Percentiles rank a stretch among this genome's conserved stretches.
These are phyloP conservation scores for Tolypocladium ophioglossoides DNA, from an alignment of 2,329 filamentous ascomycete species.

Conservation along the genomic window DNA sequence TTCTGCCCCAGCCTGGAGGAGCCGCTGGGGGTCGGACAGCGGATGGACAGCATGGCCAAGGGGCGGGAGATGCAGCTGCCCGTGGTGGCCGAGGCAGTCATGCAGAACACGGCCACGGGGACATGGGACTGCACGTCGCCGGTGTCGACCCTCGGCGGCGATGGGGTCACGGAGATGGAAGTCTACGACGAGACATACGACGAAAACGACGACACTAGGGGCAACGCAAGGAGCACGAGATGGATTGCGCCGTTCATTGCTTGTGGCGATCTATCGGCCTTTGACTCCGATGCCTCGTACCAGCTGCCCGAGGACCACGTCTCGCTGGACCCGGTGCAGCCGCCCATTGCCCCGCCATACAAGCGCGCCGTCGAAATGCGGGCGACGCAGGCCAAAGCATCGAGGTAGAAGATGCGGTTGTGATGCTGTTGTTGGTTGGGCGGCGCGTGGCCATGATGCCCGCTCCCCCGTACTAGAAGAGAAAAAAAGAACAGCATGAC, in stretches of 20 bases:
- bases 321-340: slow-evolving; percentile 84
- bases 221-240: slow-evolving; percentile 32
- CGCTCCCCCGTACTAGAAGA: background rate
- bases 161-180: slow-evolving; percentile 35
- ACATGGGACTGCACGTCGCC: slow-evolving; percentile 28
- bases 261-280: slow-evolving; percentile 91
- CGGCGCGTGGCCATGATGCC: background rate
- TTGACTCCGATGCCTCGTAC: slow-evolving; percentile 93
- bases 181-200: slow-evolving; percentile 32
- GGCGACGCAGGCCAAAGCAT: slow-evolving; percentile 20
- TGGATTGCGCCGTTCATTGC: slow-evolving; percentile 96
- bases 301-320: slow-evolving; percentile 76
- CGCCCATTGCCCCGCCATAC: slow-evolving; percentile 91
- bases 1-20: slow-evolving; percentile 68
- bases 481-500: background rate
- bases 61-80: slow-evolving; percentile 29
- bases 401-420: slow-evolving; percentile 1
- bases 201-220: slow-evolving; percentile 12
- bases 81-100: slow-evolving; percentile 26
- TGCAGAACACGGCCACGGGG: slow-evolving; percentile 34
- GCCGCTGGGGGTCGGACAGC: slow-evolving; percentile 56
- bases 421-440: background rate
- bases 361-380: slow-evolving; percentile 75
- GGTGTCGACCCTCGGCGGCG: slow-evolving; percentile 10
- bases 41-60: slow-evolving; percentile 38